Percentiles rank a stretch among this genome's conserved stretches.
phyloP scores from a whole-genome alignment of 306 rosid genomes.

The Elaeagnus macrophylla region DNA sequence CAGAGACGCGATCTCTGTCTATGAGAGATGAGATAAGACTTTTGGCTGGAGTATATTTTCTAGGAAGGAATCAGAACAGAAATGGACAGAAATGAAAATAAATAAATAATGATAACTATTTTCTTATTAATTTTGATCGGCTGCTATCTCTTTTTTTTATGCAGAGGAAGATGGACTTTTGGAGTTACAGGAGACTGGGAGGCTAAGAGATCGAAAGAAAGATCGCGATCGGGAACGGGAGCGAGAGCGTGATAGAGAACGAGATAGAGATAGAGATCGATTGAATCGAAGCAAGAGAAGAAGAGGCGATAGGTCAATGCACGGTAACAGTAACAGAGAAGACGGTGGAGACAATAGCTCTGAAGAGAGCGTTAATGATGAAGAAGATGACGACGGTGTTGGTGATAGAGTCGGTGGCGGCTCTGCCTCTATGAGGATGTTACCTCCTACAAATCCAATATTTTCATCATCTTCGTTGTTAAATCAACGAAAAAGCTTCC shows the following conservation, averaged over 20 bases:
- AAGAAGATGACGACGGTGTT: constrained; percentile 53
- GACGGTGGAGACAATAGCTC: too few relatives aligned
- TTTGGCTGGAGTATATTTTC: too few relatives aligned
- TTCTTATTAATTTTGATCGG: constrained; percentile 9
- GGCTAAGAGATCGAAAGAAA: constrained; percentile 75
- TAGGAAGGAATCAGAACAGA: too few relatives aligned
- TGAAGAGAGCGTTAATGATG: constrained; percentile 83
- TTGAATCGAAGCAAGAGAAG: constrained; percentile 67
- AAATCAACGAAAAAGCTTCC: too few relatives aligned
- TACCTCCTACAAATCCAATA: constrained; percentile 74
- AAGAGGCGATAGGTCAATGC: constrained; percentile 64
- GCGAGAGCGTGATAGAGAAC: constrained; percentile 48
- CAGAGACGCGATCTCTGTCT: too few relatives aligned
- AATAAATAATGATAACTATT: background rate
- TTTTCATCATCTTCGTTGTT: constrained; percentile 23
- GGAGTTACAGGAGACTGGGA: constrained; percentile 71
- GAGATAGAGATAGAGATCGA: constrained; percentile 77
- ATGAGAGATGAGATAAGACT: too few relatives aligned
- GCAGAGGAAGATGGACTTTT: constrained; percentile 82
- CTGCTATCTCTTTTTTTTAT: background rate
- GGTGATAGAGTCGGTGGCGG: constrained; percentile 25
- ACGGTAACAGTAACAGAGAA: too few relatives aligned
- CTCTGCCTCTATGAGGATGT: constrained; percentile 70
- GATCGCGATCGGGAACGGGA: constrained; percentile 60
- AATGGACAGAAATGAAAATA: too few relatives aligned